Percentiles rank a stretch among this genome's conserved stretches.
phyloP scores from a whole-genome alignment of 1,284 basidiomycete genomes.

The Puccinia horiana region DNA sequence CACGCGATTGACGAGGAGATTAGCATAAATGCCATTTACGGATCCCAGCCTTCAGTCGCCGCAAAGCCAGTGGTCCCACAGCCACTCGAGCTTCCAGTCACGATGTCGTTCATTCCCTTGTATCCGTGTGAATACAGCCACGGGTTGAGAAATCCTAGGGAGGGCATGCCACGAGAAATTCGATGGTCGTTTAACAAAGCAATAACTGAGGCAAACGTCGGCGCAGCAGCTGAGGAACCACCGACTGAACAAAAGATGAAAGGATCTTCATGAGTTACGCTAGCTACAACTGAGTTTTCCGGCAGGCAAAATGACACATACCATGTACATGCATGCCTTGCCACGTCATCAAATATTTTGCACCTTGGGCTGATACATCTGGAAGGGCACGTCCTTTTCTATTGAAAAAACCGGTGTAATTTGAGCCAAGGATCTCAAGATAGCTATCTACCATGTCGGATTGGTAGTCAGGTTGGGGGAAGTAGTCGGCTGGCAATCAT shows the following conservation, averaged over 20 bases:
- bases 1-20: not conserved
- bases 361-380: slow-evolving; percentile 57
- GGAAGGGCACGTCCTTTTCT: slow-evolving; percentile 55
- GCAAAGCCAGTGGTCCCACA: slow-evolving; percentile 42
- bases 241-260: slow-evolving; percentile 54
- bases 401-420: slow-evolving; percentile 55
- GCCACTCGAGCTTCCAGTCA: slow-evolving; percentile 59
- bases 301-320: not conserved
- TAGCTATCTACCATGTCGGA: slow-evolving; percentile 52
- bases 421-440: slow-evolving; percentile 51
- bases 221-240: slow-evolving; percentile 66
- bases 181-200: slow-evolving; percentile 66
- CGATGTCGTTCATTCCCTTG: slow-evolving; percentile 62
- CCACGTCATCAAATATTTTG: slow-evolving; percentile 50
- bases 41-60: slow-evolving; percentile 23
- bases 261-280: not conserved
- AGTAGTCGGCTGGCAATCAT: slow-evolving; percentile 50
- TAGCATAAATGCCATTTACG: not conserved
- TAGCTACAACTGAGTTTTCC: not conserved
- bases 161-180: slow-evolving; percentile 60
- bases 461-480: slow-evolving; percentile 54
- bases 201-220: slow-evolving; percentile 64
- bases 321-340: slow-evolving; percentile 6
- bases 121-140: slow-evolving; percentile 59
- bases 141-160: slow-evolving; percentile 65